A percentile compares a stretch with the other conserved stretches of the same genome.
phyloP scores from a whole-genome alignment of 768 basidiomycete species.

The Suillus occidentalis region DNA sequence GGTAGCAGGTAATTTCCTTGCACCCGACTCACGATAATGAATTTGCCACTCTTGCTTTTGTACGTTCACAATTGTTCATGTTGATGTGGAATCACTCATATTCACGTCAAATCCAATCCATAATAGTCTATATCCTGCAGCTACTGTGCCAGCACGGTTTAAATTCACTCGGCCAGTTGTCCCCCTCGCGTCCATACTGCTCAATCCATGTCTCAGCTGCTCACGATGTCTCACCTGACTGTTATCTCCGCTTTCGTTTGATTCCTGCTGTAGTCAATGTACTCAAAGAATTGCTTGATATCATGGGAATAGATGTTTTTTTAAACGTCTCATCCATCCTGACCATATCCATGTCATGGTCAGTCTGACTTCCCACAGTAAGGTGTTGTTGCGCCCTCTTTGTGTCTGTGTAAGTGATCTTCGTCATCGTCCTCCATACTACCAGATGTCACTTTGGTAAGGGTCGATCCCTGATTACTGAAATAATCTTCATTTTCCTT shows the following conservation, averaged over 20 bases:
- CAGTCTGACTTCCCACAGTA: background rate
- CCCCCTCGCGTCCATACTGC: background rate
- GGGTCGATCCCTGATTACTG: background rate
- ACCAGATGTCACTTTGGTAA: background rate
- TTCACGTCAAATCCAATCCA: background rate
- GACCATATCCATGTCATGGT: background rate
- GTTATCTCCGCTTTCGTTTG: background rate
- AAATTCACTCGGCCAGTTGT: no score
- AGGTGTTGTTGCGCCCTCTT: background rate
- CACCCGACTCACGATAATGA: conserved; percentile 53
- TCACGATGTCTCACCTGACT: background rate
- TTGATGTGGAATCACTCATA: background rate
- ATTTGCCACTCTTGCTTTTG: background rate
- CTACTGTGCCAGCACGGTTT: background rate
- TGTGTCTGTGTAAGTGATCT: background rate
- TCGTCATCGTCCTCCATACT: background rate
- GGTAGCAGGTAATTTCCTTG: conserved; percentile 73
- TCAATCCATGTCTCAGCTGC: background rate
- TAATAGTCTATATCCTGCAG: background rate
- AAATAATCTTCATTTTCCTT: conserved; percentile 13
- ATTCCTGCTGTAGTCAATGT: background rate
- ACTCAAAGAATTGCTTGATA: background rate
- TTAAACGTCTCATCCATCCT: background rate
- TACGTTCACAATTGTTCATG: background rate
- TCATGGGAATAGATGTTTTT: background rate